Conservation (phyloP, 257 asterid genomes). For the Capsicum baccatum region DNA sequence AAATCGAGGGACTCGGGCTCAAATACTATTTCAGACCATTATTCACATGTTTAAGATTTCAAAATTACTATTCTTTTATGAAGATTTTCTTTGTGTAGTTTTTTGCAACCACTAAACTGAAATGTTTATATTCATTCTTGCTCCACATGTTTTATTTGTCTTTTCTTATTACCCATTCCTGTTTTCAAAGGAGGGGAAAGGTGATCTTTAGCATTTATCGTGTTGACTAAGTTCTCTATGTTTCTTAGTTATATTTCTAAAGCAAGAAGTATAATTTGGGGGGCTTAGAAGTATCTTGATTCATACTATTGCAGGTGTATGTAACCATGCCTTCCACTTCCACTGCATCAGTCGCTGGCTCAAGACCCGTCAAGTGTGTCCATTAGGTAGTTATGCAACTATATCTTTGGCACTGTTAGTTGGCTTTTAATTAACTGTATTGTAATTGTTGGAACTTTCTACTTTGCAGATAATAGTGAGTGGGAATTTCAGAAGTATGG, state of each 20-base stretch:
- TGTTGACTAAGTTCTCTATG: background rate
- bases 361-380: slow-evolving; percentile 35
- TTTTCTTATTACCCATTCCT: background rate
- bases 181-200: background rate
- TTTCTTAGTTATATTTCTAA: background rate
- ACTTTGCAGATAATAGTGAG: slow-evolving; percentile 17
- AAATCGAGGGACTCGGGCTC: background rate
- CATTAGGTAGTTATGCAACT: slow-evolving; percentile 26
- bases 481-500: slow-evolving; percentile 29
- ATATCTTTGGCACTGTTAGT: background rate
- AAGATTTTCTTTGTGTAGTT: background rate
- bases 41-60: background rate
- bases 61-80: background rate
- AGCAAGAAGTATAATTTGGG: background rate
- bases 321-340: slow-evolving; percentile 38
- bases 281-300: background rate
- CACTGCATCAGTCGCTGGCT: slow-evolving; percentile 36
- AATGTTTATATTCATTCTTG: background rate
- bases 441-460: background rate
- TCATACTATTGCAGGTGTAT: slow-evolving; percentile 17
- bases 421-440: background rate
- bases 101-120: background rate
- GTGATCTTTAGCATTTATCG: background rate
- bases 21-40: background rate
- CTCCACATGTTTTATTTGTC: background rate